Conservation (phyloP, 805 yeast species). For the Starmerella bacillaris region DNA sequence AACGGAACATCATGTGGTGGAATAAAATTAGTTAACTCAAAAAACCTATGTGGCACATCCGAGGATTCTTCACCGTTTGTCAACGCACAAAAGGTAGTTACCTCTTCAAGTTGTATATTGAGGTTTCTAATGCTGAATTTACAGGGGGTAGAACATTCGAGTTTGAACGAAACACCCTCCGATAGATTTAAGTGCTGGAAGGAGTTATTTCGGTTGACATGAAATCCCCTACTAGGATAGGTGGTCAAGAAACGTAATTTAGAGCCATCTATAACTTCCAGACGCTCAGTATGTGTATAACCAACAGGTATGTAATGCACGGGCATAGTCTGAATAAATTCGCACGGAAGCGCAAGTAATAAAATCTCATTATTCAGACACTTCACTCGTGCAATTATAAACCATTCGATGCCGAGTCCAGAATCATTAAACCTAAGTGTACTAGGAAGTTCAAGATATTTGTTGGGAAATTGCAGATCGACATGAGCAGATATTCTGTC, state of each 20-base stretch:
- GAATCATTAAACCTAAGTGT: slow-evolving; percentile 2
- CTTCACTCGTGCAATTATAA: slow-evolving; percentile 1
- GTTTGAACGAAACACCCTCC: slow-evolving; percentile 5
- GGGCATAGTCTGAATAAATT: not conserved
- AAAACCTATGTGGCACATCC: not conserved
- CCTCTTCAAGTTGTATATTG: slow-evolving; percentile 6
- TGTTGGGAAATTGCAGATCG: slow-evolving; percentile 6
- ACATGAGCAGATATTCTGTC: slow-evolving; percentile 1
- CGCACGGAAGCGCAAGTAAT: not conserved
- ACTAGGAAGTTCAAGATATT: slow-evolving; percentile 1
- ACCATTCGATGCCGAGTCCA: slow-evolving; percentile 6
- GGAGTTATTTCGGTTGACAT: too few relatives aligned
- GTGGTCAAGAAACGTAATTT: slow-evolving; percentile 4
- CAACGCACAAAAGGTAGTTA: slow-evolving; percentile 1
- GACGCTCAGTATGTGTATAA: too few relatives aligned
- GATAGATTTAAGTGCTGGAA: too few relatives aligned
- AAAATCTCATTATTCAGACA: not conserved
- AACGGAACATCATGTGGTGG: not conserved
- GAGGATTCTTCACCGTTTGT: not conserved
- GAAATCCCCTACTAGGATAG: slow-evolving; percentile 11
- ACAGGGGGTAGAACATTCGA: slow-evolving; percentile 1
- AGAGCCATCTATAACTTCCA: slow-evolving; percentile 4
- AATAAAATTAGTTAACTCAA: not conserved
- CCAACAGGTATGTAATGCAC: too few relatives aligned
- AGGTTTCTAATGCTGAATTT: slow-evolving; percentile 5